Base-by-base conservation (phyloP, 2,329 filamentous ascomycete genomes). In the Fusarium camptoceras region DNA sequence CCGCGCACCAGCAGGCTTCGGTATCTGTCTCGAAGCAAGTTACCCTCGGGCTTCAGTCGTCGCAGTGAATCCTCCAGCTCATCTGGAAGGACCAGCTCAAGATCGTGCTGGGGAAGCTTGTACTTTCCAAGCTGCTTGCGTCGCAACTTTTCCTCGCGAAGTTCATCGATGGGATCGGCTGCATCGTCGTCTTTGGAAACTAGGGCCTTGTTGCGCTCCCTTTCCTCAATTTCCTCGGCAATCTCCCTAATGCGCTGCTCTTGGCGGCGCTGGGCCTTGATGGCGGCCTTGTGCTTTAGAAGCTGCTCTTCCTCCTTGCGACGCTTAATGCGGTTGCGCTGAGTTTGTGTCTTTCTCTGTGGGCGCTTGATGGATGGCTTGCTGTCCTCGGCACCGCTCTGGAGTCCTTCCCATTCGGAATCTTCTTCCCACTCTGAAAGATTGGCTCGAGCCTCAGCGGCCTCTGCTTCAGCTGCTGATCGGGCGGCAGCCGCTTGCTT, bases 31-130 rank as follows among this genome's bases (percentile, higher is more conserved):
- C 94, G 94, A 73, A 99, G 85, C 41, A 98, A 83, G 78, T 98
- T 98, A n/a, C 96, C 96, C 80, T 99, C 96, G 0, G 96, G 96
- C 81, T 95, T 97, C 71, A 97, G 82, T 77, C 94, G 81, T 76
- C 96, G 81, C 76, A 98, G 82, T 51, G 94, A 91, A 76, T 97
- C 88, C 80, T 97, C 86, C 76, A 96, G 81, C 83, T 99, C 89
- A 81, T 98, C 89, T 42, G 94, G 87, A 66, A 98, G 80, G 66
- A 98, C 86, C 74, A 98, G 79, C 80, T 98, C 89, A 75, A 98
- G 83, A 68, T 93, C 85, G 78, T 92, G 92, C 77, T 96, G 91
- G 1, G 93, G 94, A 46, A 96, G 81, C 72, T 88, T 88, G 77
- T 85, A 83, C 78, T 92, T 91, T 75, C 93, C 94, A 24, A 97